Percentiles rank a stretch among this genome's conserved stretches.
These are phyloP conservation scores for Athelia psychrophila DNA, from an alignment of 1,284 basidiomycete genomes.

Conservation along the genomic window DNA sequence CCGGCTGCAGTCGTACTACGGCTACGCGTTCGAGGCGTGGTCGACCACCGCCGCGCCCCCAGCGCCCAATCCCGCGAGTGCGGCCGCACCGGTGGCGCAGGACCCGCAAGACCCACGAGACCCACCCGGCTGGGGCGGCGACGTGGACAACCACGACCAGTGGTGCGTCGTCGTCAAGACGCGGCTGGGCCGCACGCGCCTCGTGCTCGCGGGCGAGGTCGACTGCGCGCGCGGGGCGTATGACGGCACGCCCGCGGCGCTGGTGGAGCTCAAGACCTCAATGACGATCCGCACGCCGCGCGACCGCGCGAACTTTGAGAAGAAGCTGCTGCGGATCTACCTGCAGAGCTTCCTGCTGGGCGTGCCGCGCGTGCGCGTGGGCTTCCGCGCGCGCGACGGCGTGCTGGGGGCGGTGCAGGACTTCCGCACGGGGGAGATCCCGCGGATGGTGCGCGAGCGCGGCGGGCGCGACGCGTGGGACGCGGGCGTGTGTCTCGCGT, in stretches of 20 bases:
- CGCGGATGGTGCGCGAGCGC: conserved; percentile 72
- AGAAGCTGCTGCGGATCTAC: conserved; percentile 95
- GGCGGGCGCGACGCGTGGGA: conserved; percentile 78
- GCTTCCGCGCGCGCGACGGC: conserved; percentile 84
- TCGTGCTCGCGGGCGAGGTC: conserved; percentile 93
- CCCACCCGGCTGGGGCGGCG: conserved; percentile 46
- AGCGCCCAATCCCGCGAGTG: neutral
- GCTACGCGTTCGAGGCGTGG: conserved; percentile 87
- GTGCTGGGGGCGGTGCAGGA: conserved; percentile 57
- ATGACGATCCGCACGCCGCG: conserved; percentile 66
- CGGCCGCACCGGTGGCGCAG: neutral
- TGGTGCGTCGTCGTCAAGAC: conserved; percentile 96
- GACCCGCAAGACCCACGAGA: conserved; percentile 21
- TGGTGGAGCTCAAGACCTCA: conserved; percentile 94
- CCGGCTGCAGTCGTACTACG: conserved; percentile 65
- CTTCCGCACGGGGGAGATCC: conserved; percentile 73
- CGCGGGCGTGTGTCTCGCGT: conserved; percentile 71
- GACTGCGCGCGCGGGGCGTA: conserved; percentile 86
- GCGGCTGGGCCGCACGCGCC: conserved; percentile 76
- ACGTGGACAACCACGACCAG: conserved; percentile 92
- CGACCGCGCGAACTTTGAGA: conserved; percentile 81
- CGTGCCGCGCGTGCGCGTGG: conserved; percentile 88
- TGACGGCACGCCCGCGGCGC: conserved; percentile 56
- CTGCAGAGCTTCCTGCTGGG: conserved; percentile 94
- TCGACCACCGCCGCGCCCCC: conserved; percentile 50